Base-by-base conservation (phyloP, 352 stramenopile species). In the Globisporangium okanoganense region DNA sequence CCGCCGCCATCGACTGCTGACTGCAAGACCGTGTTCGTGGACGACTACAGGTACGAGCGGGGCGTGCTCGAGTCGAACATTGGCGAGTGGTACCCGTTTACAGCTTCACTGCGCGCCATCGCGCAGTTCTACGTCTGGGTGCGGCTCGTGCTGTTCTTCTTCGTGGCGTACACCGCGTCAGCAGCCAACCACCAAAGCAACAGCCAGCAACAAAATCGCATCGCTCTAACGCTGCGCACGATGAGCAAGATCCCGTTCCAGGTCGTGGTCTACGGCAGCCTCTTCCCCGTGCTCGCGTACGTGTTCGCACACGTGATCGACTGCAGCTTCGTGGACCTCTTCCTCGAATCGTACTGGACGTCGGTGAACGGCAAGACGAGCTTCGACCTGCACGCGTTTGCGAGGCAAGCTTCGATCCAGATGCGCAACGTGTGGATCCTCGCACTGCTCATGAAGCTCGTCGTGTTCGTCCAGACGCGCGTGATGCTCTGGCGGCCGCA, bases 21-120 rank as follows among this genome's bases (percentile, higher is more conserved):
- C 13, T 73, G 75, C 40, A 38, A 31, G 7, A 80, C 73, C 0
- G 51, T 84, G 3, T 79, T 87, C 25, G 14, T 87, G 8, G 77
- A 87, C 43, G 77, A 87, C 51, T 80, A 77, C 29, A 67, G 76
- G 13, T 88, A 86, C 31, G 75, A 85, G 31, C 66, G 76, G 1
- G 62, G 69, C 12, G 52, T 64, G 1, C 4, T 84, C 0, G 65
- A 71, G 55, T 78, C 67, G 5, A 77, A 78, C 29, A 56, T 70
- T 2, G 57, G 62, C 5, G 70, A 82, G 18, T 76, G 65, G 64
- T 79, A 76, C 22, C 13, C 16, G 2, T 49, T 80, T 27, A 71
- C 71, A 10, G 58, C 70, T 1, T 10, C 58, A 2, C 25, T 85
- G 40, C 76, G 76, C 22, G 64, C 58, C 5, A 31, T 60, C 9